Conservation (phyloP, 2,329 filamentous ascomycete genomes). For the Hymenoscyphus fraxineus region DNA sequence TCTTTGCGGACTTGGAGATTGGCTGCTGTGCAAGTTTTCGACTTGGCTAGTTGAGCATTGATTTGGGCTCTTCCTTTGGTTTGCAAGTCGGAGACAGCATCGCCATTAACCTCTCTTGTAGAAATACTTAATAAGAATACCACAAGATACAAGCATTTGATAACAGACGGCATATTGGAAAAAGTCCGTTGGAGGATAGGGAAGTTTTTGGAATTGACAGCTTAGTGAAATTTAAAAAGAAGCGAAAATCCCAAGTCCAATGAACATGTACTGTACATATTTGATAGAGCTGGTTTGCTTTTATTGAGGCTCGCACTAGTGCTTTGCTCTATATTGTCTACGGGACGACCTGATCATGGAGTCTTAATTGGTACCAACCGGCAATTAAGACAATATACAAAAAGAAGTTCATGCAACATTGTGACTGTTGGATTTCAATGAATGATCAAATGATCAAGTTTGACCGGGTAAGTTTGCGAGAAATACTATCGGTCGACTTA, state of each 20-base stretch:
- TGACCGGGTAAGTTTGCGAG: not conserved
- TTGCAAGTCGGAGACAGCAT: slow-evolving; percentile 20
- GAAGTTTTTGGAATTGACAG: not conserved
- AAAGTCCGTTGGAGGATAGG: not conserved
- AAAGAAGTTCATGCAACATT: slow-evolving; percentile 1
- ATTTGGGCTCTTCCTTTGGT: slow-evolving; percentile 20
- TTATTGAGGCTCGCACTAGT: slow-evolving; percentile 4
- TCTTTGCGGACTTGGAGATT: slow-evolving; percentile 21
- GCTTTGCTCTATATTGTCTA: not conserved
- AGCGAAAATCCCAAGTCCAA: not conserved
- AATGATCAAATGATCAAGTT: slow-evolving; percentile 9
- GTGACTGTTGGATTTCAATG: slow-evolving; percentile 5
- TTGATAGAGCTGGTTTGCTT: not conserved
- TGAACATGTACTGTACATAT: not conserved
- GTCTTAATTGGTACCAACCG: not conserved
- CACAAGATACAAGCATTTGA: slow-evolving; percentile 10
- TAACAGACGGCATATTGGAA: slow-evolving; percentile 15
- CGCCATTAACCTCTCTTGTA: slow-evolving; percentile 10
- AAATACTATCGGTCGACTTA: slow-evolving; percentile 2
- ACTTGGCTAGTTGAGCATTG: slow-evolving; percentile 21
- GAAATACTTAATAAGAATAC: slow-evolving; percentile 8
- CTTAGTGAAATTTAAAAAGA: not conserved
- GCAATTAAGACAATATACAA: slow-evolving; percentile 1
- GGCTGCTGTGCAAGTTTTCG: slow-evolving; percentile 16
- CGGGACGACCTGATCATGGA: not conserved